Evolutionary conservation across 2,329 filamentous ascomycete species (phyloP), one percentile per base, ranked within the genome.

Genomic region (Fusarium protoensiforme): DNA sequence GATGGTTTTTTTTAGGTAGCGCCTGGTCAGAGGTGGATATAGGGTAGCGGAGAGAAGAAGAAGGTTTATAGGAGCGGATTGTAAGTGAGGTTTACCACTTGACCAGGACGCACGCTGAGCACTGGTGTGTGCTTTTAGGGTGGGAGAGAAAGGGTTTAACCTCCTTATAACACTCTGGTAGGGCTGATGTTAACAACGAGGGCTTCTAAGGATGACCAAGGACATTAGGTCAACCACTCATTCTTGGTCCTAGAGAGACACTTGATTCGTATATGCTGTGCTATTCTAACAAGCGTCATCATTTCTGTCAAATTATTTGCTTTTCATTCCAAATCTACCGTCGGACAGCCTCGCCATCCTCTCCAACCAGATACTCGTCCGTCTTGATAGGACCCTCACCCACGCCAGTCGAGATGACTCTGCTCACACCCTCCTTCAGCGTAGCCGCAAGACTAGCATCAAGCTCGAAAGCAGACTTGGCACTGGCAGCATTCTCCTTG

Each of bases 351-450:
- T 88, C 84, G 16, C 92, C 92, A 64, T 90, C 87, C 80, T 91
- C 92, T 72, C 88, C 89, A 69, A 97, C 89, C 70, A 98, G 84
- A 79, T 92, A 92, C 80, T 96, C 89, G 18, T 96, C 89, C 6
- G 94, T 93, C 86, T 90, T 94, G 73, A 92, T 84, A 0, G 96
- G 96, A 0, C 96, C 96, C 81, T 97, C 94, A 2, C 96, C 96
- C 48, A 99, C 96, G 61, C 92, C 89, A 2, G 97, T 98, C 85
- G 95, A 85, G 75, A 99, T 99, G 39, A 99, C 92, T 72, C 95
- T 90, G 83, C 92, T 94, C 7, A 99, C 92, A 29, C 96, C 96
- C 43, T 91, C 89, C 84, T 92, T 91, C 74, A 99, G 83, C 38
- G 90, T 86, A 54, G 87, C 84, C 5, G 93, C 85, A n/a, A 92